These are phyloP conservation scores for Sordariomycetes sp. DNA, from an alignment of 2,329 filamentous ascomycete genomes.

Conservation along the genomic window DNA sequence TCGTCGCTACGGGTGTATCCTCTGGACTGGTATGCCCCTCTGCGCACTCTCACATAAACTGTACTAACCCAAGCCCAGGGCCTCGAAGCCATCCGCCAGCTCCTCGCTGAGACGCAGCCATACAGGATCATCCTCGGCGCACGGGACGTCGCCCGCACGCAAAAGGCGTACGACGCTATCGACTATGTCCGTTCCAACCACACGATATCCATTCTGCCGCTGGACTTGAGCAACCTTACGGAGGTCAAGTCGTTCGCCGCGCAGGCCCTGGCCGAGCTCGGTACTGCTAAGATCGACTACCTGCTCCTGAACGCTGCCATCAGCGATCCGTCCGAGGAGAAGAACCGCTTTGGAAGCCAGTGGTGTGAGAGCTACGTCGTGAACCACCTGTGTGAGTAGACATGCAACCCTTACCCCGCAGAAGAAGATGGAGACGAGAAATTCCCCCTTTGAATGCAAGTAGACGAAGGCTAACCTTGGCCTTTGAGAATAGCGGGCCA, in stretches of 20 bases:
- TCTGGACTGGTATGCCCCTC: constrained; percentile 32
- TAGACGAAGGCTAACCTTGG: background rate
- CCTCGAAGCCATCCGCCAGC: constrained; percentile 40
- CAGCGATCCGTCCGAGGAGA: constrained; percentile 21
- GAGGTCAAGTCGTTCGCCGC: constrained; percentile 34
- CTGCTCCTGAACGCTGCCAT: constrained; percentile 38
- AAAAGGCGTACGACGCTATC: constrained; percentile 29
- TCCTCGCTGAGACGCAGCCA: constrained; percentile 27
- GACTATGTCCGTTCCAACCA: constrained; percentile 27
- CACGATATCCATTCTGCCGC: constrained; percentile 31
- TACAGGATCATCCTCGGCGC: constrained; percentile 39
- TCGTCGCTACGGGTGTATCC: constrained; percentile 38
- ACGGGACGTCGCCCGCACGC: constrained; percentile 28
- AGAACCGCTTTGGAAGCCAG: constrained; percentile 27
- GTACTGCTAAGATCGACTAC: constrained; percentile 31
- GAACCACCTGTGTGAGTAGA: constrained; percentile 36
- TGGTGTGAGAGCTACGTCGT: constrained; percentile 41
- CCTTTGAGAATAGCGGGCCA: constrained; percentile 35
- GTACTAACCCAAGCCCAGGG: constrained; percentile 22
- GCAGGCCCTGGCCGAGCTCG: constrained; percentile 28
- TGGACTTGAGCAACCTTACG: constrained; percentile 34
- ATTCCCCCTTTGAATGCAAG: background rate
- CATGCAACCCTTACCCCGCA: too few relatives aligned
- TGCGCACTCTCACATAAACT: background rate
- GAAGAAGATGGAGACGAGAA: background rate